phyloP scores from a whole-genome alignment of 2,329 filamentous ascomycete genomes.

The Pseudogymnoascus sp. region DNA sequence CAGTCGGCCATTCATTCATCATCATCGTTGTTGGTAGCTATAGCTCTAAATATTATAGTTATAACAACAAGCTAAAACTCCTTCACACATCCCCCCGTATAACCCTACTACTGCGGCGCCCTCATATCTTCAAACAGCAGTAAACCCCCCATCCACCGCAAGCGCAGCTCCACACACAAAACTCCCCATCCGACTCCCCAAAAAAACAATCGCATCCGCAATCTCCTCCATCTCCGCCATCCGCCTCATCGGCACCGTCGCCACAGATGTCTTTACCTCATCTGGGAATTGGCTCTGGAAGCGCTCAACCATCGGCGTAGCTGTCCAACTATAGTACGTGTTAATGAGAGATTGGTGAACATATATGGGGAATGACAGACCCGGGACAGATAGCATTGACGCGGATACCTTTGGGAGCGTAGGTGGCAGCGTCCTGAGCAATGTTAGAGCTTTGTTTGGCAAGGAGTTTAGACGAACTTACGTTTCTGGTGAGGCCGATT shows the following conservation, averaged over 20 bases:
- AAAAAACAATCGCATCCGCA: conserved; percentile 45
- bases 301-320: conserved; percentile 36
- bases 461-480: not conserved
- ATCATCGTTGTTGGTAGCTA: too few relatives aligned
- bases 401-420: conserved; percentile 46
- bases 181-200: conserved; percentile 47
- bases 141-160: conserved; percentile 43
- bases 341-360: conserved; percentile 23
- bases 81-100: too few relatives aligned
- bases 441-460: not conserved
- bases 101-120: too few relatives aligned
- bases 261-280: conserved; percentile 30
- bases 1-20: too few relatives aligned
- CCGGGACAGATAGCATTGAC: conserved; percentile 56
- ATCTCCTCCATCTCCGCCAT: conserved; percentile 45
- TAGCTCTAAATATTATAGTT: too few relatives aligned
- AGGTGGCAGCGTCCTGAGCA: conserved; percentile 42
- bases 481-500: conserved; percentile 45
- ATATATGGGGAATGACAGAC: conserved; percentile 15
- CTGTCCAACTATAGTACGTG: conserved; percentile 31
- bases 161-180: conserved; percentile 46
- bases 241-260: conserved; percentile 42
- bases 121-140: conserved; percentile 12
- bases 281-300: conserved; percentile 24
- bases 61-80: too few relatives aligned